These are phyloP conservation scores for Talaromyces piceae DNA, from an alignment of 2,329 filamentous ascomycete genomes.

Conservation along the genomic window DNA sequence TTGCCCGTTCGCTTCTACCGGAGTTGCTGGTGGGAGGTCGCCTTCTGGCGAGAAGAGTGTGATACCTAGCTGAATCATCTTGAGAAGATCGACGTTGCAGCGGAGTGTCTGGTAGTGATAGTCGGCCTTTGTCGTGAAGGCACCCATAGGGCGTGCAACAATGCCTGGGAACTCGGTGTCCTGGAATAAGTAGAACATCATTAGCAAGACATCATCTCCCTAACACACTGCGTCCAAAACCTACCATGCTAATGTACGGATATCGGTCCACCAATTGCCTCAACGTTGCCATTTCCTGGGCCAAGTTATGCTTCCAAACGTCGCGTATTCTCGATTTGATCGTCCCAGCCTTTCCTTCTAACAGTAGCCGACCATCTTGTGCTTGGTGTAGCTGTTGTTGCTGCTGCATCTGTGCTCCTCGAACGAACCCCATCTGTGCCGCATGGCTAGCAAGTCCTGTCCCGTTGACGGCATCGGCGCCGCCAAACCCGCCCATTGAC, in stretches of 20 bases:
- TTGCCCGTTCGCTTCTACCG: slow-evolving; percentile 45
- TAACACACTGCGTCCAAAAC: slow-evolving; percentile 23
- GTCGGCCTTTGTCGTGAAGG: slow-evolving; percentile 89
- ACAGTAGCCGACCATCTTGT: slow-evolving; percentile 47
- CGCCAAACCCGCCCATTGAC: slow-evolving; percentile 50
- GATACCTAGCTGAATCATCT: slow-evolving; percentile 94
- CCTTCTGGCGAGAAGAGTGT: slow-evolving; percentile 89
- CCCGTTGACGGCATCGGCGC: slow-evolving; percentile 48
- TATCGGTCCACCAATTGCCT: slow-evolving; percentile 81
- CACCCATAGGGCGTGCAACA: slow-evolving; percentile 88
- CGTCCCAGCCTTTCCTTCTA: slow-evolving; percentile 50
- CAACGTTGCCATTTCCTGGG: slow-evolving; percentile 81
- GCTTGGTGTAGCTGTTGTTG: slow-evolving; percentile 46
- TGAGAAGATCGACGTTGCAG: slow-evolving; percentile 94
- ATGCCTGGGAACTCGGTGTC: slow-evolving; percentile 99
- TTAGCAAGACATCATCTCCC: neutral
- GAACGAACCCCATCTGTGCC: slow-evolving; percentile 78
- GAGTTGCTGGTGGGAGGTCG: slow-evolving; percentile 69
- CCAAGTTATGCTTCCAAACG: slow-evolving; percentile 88
- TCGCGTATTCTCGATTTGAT: slow-evolving; percentile 80
- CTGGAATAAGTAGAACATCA: slow-evolving; percentile 41
- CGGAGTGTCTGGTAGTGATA: slow-evolving; percentile 98
- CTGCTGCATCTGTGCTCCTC: slow-evolving; percentile 60
- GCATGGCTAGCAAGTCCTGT: slow-evolving; percentile 80
- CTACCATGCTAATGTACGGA: slow-evolving; percentile 95